These are phyloP conservation scores for Erythrophleum ivorense DNA, from an alignment of 331 rosid genomes.

Conservation along the genomic window DNA sequence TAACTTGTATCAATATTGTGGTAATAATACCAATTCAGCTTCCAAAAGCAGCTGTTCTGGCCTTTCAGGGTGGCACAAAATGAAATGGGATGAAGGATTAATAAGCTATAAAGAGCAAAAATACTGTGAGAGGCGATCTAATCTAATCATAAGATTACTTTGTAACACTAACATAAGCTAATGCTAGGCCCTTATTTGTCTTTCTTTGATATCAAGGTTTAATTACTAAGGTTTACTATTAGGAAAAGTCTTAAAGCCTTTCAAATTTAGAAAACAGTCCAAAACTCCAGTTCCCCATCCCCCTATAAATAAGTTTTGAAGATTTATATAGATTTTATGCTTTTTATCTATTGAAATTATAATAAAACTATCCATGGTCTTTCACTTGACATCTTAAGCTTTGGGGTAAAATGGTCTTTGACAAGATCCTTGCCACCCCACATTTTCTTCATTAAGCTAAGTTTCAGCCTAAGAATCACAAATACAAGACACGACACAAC, in stretches of 20 bases:
- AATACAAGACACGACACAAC: not conserved
- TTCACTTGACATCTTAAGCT: no score
- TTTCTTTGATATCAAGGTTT: not conserved
- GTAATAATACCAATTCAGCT: slow-evolving; percentile 11
- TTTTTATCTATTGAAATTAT: not conserved
- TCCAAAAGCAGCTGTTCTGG: not conserved
- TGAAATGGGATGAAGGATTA: slow-evolving; percentile 12
- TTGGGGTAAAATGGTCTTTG: not conserved
- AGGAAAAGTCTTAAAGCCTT: no score
- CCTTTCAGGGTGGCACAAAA: slow-evolving; percentile 13
- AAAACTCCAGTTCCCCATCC: not conserved
- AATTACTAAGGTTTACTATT: not conserved
- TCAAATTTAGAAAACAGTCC: no score
- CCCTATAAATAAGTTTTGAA: not conserved
- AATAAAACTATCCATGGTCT: not conserved
- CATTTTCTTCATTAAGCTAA: no score
- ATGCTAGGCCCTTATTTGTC: not conserved
- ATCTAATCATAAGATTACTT: slow-evolving; percentile 20
- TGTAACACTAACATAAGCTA: slow-evolving; percentile 14
- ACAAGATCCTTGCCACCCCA: not conserved
- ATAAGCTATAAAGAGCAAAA: slow-evolving; percentile 19
- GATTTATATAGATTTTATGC: not conserved
- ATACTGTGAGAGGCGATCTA: not conserved
- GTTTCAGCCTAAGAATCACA: not conserved
- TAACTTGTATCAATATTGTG: slow-evolving; percentile 15